A percentile compares a stretch with the other conserved stretches of the same genome.
phyloP scores from a whole-genome alignment of 352 stramenopile species.

The Pythium apleroticum region DNA sequence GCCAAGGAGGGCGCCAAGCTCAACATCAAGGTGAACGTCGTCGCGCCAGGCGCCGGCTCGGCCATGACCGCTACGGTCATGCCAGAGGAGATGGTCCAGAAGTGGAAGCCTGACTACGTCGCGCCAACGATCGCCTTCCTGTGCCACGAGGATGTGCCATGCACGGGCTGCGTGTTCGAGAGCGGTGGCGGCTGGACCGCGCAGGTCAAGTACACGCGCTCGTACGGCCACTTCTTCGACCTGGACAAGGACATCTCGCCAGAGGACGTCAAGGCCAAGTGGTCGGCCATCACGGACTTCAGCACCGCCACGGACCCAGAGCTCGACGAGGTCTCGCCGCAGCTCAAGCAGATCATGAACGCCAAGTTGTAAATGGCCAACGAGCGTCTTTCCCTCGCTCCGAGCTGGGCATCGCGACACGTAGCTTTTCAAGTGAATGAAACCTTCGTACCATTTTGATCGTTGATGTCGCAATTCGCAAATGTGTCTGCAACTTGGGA shows the following conservation, averaged over 20 bases:
- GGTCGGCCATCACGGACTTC: constrained; percentile 78
- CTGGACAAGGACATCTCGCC: constrained; percentile 70
- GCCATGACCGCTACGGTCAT: constrained; percentile 89
- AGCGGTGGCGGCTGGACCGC: constrained; percentile 81
- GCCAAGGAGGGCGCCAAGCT: constrained; percentile 76
- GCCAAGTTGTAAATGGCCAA: constrained; percentile 49
- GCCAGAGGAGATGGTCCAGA: constrained; percentile 75
- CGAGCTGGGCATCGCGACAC: neutral
- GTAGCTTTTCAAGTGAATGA: neutral
- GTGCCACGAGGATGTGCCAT: constrained; percentile 78
- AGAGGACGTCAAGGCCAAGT: constrained; percentile 77
- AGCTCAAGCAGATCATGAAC: constrained; percentile 77
- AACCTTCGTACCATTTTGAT: neutral
- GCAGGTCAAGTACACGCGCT: constrained; percentile 82
- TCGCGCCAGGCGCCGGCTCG: constrained; percentile 81
- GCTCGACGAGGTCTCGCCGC: constrained; percentile 68
- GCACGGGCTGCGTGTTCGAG: constrained; percentile 80
- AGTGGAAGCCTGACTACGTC: constrained; percentile 89
- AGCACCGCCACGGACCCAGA: constrained; percentile 72
- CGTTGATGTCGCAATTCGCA: neutral
- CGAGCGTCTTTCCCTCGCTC: neutral
- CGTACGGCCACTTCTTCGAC: constrained; percentile 67
- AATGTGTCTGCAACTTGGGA: neutral
- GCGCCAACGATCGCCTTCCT: constrained; percentile 85
- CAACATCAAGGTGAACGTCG: constrained; percentile 91